Evolutionary conservation across 495 filamentous ascomycete genomes (phyloP).

Genomic region (Aspergillus sclerotiicarbonarius): DNA sequence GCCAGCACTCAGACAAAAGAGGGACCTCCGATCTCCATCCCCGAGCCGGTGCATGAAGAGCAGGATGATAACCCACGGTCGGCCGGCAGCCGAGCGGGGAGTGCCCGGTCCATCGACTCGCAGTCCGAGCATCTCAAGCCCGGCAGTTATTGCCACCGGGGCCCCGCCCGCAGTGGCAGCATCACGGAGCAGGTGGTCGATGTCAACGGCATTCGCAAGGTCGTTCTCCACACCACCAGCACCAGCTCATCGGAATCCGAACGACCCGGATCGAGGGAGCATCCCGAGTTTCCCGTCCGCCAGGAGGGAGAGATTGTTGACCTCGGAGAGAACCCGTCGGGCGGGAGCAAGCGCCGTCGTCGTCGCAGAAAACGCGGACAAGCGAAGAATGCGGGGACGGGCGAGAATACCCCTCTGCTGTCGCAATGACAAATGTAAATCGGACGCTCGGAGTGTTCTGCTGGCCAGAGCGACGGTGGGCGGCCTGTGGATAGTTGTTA

Average conservation of each 20-base stretch:
- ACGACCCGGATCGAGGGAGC: slow-evolving; percentile 3
- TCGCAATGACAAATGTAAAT: slow-evolving; percentile 5
- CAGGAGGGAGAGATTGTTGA: slow-evolving; percentile 15
- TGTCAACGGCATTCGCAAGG: slow-evolving; percentile 77
- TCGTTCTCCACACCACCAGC: slow-evolving; percentile 73
- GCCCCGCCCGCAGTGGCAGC: slow-evolving; percentile 72
- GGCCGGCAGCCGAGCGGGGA: slow-evolving; percentile 29
- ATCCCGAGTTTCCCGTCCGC: slow-evolving; percentile 16
- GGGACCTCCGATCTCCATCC: slow-evolving; percentile 33
- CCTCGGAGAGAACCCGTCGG: slow-evolving; percentile 11
- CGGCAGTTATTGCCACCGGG: slow-evolving; percentile 39
- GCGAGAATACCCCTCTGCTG: slow-evolving; percentile 26
- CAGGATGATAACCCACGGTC: slow-evolving; percentile 26
- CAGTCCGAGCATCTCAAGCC: slow-evolving; percentile 12
- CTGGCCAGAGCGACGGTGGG: slow-evolving; percentile 17
- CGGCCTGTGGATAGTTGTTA: background rate
- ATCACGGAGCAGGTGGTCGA: slow-evolving; percentile 88
- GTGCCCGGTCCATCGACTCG: slow-evolving; percentile 41
- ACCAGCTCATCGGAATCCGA: slow-evolving; percentile 47
- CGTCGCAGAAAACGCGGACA: slow-evolving; percentile 30
- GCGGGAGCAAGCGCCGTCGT: slow-evolving; percentile 28
- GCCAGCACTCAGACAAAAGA: slow-evolving; percentile 26
- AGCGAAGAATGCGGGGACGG: slow-evolving; percentile 15
- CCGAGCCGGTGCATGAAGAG: slow-evolving; percentile 39
- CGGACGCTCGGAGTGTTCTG: slow-evolving; percentile 14